phyloP scores from a whole-genome alignment of 2,329 filamentous ascomycete genomes.

The Knufia fluminis region DNA sequence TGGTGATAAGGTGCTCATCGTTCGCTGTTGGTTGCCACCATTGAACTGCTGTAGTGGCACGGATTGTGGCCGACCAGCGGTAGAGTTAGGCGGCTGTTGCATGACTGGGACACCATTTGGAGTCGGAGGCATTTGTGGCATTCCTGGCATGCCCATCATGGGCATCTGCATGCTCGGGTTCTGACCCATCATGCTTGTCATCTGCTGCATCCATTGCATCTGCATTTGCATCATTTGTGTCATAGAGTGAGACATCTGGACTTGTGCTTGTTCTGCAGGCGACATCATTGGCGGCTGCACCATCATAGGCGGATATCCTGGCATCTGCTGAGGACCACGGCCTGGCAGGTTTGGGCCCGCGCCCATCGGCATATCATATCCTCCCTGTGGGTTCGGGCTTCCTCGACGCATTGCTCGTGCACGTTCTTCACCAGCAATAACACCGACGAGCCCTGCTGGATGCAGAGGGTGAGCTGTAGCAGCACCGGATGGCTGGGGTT shows the following conservation, averaged over 20 bases:
- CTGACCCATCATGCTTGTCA: constrained; percentile 21
- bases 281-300: constrained; percentile 36
- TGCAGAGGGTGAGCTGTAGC: constrained; percentile 35
- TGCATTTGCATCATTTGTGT: constrained; percentile 86
- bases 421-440: constrained; percentile 78
- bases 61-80: constrained; percentile 15
- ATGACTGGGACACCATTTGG: background rate
- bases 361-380: constrained; percentile 28
- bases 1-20: constrained; percentile 78
- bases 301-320: constrained; percentile 24
- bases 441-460: constrained; percentile 72
- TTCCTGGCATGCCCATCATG: constrained; percentile 2
- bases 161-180: constrained; percentile 11
- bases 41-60: constrained; percentile 17
- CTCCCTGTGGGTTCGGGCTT: constrained; percentile 54
- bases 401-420: constrained; percentile 68
- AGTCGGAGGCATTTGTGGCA: constrained; percentile 1
- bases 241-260: constrained; percentile 78
- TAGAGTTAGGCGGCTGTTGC: background rate
- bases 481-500: constrained; percentile 13
- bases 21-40: constrained; percentile 45
- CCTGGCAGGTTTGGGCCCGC: constrained; percentile 18
- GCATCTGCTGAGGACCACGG: constrained; percentile 32
- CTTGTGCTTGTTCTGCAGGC: constrained; percentile 61
- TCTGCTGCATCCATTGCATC: constrained; percentile 79